Percentiles rank a stretch among this genome's conserved stretches.
These are phyloP conservation scores for Trichoderma harzianum DNA, from an alignment of 2,329 filamentous ascomycete species.

Conservation along the genomic window DNA sequence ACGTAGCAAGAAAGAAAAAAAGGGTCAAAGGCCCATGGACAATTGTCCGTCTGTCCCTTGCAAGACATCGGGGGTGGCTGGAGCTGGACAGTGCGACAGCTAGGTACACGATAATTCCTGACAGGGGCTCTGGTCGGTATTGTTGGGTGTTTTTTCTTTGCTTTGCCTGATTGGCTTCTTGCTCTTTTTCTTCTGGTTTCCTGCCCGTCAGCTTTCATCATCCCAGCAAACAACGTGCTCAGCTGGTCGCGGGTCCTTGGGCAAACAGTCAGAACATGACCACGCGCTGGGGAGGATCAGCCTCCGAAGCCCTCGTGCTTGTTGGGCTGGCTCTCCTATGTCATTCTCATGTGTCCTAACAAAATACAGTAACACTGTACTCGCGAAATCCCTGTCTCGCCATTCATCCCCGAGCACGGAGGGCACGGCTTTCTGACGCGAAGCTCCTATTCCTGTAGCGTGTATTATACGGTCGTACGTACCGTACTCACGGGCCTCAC, in stretches of 20 bases:
- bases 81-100: slow-evolving; percentile 6
- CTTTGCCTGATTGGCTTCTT: background rate
- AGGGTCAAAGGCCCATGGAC: background rate
- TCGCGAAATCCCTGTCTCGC: background rate
- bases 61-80: background rate
- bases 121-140: background rate
- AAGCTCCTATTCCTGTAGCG: slow-evolving; percentile 1
- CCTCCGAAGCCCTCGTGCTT: background rate
- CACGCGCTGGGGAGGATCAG: background rate
- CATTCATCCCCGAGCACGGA: background rate
- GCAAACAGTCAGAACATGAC: background rate
- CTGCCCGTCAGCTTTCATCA: background rate
- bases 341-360: background rate
- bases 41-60: background rate
- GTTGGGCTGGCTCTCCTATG: background rate
- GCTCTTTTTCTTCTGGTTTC: background rate
- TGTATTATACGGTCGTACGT: background rate
- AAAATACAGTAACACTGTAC: background rate
- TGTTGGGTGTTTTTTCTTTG: background rate
- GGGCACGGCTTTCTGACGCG: background rate
- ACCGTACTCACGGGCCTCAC: background rate
- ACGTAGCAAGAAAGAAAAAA: background rate
- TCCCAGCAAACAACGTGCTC: slow-evolving; percentile 8
- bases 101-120: background rate
- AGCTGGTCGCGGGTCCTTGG: background rate